A percentile compares a stretch with the other conserved stretches of the same genome.
phyloP scores from a whole-genome alignment of 345 rosid species.

The Balakata baccata region DNA sequence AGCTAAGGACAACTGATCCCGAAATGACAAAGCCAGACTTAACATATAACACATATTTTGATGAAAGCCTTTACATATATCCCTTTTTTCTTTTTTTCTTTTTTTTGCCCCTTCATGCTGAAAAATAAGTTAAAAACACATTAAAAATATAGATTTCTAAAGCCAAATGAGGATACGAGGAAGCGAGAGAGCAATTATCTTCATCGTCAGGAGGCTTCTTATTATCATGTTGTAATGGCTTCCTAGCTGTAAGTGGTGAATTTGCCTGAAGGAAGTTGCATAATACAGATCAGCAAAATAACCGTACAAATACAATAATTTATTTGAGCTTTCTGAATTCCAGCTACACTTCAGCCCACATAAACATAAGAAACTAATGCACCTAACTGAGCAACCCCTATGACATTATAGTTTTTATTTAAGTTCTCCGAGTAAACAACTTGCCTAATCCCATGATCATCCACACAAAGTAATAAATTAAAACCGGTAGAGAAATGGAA shows the following conservation, averaged over 20 bases:
- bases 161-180: constrained; percentile 73
- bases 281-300: constrained; percentile 8
- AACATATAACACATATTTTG: background rate
- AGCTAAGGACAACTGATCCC: constrained; percentile 53
- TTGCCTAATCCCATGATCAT: background rate
- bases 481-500: background rate
- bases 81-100: background rate
- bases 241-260: constrained; percentile 51
- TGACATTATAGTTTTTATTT: background rate
- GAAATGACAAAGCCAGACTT: constrained; percentile 6
- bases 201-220: constrained; percentile 74
- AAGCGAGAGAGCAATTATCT: constrained; percentile 71
- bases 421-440: background rate
- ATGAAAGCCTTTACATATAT: background rate
- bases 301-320: background rate
- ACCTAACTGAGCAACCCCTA: background rate
- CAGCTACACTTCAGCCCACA: background rate
- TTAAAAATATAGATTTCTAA: background rate
- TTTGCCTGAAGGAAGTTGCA: constrained; percentile 42
- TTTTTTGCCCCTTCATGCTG: background rate
- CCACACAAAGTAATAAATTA: background rate
- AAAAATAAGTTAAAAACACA: background rate
- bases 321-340: background rate
- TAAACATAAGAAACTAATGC: background rate
- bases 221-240: constrained; percentile 46